Base-by-base conservation (phyloP, 805 yeast species). In the Candida tallmaniae region DNA sequence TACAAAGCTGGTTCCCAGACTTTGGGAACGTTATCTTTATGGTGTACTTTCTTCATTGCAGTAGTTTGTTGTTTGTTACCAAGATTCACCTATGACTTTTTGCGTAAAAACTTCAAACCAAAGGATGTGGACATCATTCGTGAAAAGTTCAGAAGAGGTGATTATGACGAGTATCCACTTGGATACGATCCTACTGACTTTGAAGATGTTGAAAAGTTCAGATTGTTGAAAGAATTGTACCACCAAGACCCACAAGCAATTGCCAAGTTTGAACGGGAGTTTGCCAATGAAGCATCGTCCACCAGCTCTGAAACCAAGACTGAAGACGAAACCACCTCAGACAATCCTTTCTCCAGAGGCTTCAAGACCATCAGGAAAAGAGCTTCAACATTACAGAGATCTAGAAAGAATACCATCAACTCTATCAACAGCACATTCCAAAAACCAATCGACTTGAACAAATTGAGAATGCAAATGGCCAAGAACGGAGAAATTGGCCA, bases 81-180 rank as follows among this genome's bases (percentile, higher is more conserved):
- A 4, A 70, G 87, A 34, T 72, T 80, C 51, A 48, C 64, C 2
- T 64, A 50, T 45, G 78, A 79, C 48, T 59, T 73, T 28, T 42
- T 73, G 32, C 71, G 57, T 46, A 63, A 71, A 35, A 62, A 77
- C 36, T 80, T 73, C 57, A 50, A 48, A 33, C 94, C 94, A 2
- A 52, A 60, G 24, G 93, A 83, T 50, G 68, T 79, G 29, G 94
- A 84, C 48, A 76, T 83, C 35, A 65, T 84, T 31, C 67, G 93
- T 36, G 93, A 83, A 46, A 57, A 71, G 41, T 76, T 72, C 40
- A 57, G 60, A 10, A 47, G 59, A 38, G 85, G 86, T 6, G 72
- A 62, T 34, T 81, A 65, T 48, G 65, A 62, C 31, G 60, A 52
- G 24, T 74, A 70, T 45, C 75, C 79, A 0, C 48, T 41, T 1